Evolutionary conservation across 1,284 basidiomycete species (phyloP).

Genomic region (Ustilago vetiveriae): DNA sequence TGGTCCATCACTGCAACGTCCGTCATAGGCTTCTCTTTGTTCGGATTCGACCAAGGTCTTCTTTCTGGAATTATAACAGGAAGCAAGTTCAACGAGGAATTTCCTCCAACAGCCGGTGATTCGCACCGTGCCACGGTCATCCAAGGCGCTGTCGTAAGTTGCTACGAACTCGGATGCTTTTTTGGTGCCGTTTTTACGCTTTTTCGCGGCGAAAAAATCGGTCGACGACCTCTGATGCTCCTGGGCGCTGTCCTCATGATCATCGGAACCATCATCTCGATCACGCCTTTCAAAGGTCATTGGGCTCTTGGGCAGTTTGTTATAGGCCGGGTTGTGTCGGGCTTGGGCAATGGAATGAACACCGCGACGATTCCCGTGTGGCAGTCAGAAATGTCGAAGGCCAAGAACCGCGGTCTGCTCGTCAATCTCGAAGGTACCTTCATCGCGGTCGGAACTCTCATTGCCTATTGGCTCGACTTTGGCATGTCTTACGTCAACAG

Average conservation of each 20-base stretch:
- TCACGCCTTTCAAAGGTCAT: slow-evolving; percentile 46
- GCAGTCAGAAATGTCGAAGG: slow-evolving; percentile 54
- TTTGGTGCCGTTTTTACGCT: slow-evolving; percentile 23
- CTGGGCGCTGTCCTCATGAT: slow-evolving; percentile 25
- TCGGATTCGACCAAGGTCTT: slow-evolving; percentile 69
- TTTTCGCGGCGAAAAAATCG: slow-evolving; percentile 12
- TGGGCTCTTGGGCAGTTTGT: slow-evolving; percentile 44
- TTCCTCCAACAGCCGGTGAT: slow-evolving; percentile 8
- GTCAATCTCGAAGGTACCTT: slow-evolving; percentile 54
- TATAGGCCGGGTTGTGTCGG: slow-evolving; percentile 53
- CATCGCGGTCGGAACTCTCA: slow-evolving; percentile 36
- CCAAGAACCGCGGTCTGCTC: slow-evolving; percentile 51
- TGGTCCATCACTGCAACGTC: slow-evolving; percentile 8
- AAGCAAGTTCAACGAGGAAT: slow-evolving; percentile 76
- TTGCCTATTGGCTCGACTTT: slow-evolving; percentile 60
- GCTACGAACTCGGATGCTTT: slow-evolving; percentile 37
- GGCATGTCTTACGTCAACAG: slow-evolving; percentile 39
- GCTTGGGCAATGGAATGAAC: slow-evolving; percentile 59
- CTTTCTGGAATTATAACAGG: slow-evolving; percentile 84
- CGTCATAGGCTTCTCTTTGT: slow-evolving; percentile 78
- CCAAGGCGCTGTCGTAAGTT: slow-evolving; percentile 40
- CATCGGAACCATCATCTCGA: slow-evolving; percentile 33
- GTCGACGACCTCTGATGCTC: slow-evolving; percentile 20
- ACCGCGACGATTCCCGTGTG: slow-evolving; percentile 60
- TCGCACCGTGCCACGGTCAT: slow-evolving; percentile 15